These are phyloP conservation scores for Rhizophagus sp. DNA, from an alignment of 192 early-diverging fungal genomes.

Conservation along the genomic window DNA sequence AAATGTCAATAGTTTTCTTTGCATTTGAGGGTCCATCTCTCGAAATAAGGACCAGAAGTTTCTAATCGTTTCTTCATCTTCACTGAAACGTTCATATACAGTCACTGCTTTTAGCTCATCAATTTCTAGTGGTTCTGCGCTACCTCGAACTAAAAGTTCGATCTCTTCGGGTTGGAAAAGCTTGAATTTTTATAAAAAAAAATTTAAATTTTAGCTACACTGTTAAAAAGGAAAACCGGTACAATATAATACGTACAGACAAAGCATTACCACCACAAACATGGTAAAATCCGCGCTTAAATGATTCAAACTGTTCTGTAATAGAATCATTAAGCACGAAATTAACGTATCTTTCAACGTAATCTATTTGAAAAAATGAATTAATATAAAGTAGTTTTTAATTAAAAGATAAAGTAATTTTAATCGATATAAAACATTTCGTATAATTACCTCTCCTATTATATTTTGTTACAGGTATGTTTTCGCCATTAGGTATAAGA, in stretches of 20 bases:
- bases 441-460: conserved; percentile 46
- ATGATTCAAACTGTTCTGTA: conserved; percentile 76
- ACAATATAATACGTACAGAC: conserved; percentile 43
- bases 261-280: conserved; percentile 88
- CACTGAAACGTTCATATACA: conserved; percentile 62
- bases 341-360: conserved; percentile 81
- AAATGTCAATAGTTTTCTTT: conserved; percentile 81
- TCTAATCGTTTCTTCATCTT: conserved; percentile 54
- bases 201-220: neutral
- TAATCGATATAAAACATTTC: neutral
- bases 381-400: neutral
- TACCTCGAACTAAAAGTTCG: conserved; percentile 86
- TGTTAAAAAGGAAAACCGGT: conserved; percentile 23
- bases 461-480: conserved; percentile 60
- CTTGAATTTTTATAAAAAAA: conserved; percentile 12
- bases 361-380: conserved; percentile 49
- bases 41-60: conserved; percentile 82
- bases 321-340: conserved; percentile 79
- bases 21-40: conserved; percentile 60
- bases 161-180: conserved; percentile 93
- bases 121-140: conserved; percentile 65
- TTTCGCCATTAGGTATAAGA: conserved; percentile 62
- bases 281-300: conserved; percentile 83
- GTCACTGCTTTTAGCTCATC: conserved; percentile 55
- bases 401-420: neutral